These are phyloP conservation scores for Leucocoprinus sp. DNA, from an alignment of 768 basidiomycete species.

Conservation along the genomic window DNA sequence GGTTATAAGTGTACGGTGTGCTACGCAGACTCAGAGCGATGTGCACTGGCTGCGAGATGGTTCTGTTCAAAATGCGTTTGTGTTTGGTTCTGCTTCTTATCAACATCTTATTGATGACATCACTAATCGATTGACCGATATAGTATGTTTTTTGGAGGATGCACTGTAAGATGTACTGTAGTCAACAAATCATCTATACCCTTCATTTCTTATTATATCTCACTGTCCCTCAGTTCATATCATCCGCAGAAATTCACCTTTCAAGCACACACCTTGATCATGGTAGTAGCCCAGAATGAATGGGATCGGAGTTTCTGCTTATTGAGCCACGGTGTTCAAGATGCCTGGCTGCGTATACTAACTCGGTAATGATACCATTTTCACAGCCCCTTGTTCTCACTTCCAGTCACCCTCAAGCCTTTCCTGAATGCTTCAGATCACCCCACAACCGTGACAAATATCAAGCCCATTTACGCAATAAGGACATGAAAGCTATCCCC, in stretches of 20 bases:
- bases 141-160: too few relatives aligned
- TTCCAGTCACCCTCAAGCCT: neutral
- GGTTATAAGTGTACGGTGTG: slow-evolving; percentile 10
- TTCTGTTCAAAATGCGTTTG: neutral
- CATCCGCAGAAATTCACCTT: too few relatives aligned
- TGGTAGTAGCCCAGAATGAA: neutral
- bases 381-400: neutral
- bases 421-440: neutral
- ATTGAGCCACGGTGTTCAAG: too few relatives aligned
- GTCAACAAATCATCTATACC: neutral
- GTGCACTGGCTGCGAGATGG: slow-evolving; percentile 19
- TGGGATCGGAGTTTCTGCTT: neutral
- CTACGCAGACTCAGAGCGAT: slow-evolving; percentile 17
- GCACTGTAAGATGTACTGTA: too few relatives aligned
- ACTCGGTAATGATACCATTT: too few relatives aligned
- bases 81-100: slow-evolving; percentile 3
- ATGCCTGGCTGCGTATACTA: neutral
- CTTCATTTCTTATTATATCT: neutral
- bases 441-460: neutral
- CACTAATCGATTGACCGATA: too few relatives aligned
- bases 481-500: neutral
- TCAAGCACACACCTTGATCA: neutral
- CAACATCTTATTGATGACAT: slow-evolving; percentile 8
- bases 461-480: neutral
- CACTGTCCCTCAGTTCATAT: too few relatives aligned